phyloP scores from a whole-genome alignment of 1,284 basidiomycete species.

The Malassezia equina region DNA sequence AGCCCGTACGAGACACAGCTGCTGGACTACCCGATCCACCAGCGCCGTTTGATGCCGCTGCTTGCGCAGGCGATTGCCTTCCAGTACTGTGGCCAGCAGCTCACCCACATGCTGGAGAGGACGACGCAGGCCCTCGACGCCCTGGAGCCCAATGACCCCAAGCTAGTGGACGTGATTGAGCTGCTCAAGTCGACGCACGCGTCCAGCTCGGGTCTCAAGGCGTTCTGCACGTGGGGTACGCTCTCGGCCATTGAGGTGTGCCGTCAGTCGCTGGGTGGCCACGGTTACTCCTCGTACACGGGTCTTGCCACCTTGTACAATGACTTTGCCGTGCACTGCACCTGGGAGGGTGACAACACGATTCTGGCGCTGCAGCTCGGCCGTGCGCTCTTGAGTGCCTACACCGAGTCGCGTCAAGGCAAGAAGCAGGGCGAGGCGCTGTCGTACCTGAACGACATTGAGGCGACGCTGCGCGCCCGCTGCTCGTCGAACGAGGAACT shows the following conservation, averaged over 20 bases:
- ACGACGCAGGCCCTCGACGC: constrained; percentile 53
- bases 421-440: constrained; percentile 50
- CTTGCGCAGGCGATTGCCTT: constrained; percentile 55
- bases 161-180: constrained; percentile 47
- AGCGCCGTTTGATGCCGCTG: constrained; percentile 55
- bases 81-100: constrained; percentile 53
- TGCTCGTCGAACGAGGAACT: constrained; percentile 48
- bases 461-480: constrained; percentile 49
- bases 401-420: constrained; percentile 52
- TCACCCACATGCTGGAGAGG: constrained; percentile 49
- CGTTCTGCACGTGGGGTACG: constrained; percentile 57
- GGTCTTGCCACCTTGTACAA: constrained; percentile 54
- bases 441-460: constrained; percentile 51
- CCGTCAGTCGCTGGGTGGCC: constrained; percentile 55
- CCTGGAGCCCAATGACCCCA: constrained; percentile 51
- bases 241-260: constrained; percentile 56
- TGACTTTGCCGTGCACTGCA: constrained; percentile 51
- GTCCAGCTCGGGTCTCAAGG: constrained; percentile 56
- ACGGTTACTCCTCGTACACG: constrained; percentile 56
- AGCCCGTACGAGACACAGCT: constrained; percentile 52
- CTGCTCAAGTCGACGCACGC: constrained; percentile 57
- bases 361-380: constrained; percentile 55
- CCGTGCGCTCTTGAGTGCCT: constrained; percentile 52
- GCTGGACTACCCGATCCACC: constrained; percentile 57
- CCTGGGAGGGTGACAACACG: constrained; percentile 56